Conservation (phyloP, 2,329 filamentous ascomycete genomes). For the Diaporthe australafricana region DNA sequence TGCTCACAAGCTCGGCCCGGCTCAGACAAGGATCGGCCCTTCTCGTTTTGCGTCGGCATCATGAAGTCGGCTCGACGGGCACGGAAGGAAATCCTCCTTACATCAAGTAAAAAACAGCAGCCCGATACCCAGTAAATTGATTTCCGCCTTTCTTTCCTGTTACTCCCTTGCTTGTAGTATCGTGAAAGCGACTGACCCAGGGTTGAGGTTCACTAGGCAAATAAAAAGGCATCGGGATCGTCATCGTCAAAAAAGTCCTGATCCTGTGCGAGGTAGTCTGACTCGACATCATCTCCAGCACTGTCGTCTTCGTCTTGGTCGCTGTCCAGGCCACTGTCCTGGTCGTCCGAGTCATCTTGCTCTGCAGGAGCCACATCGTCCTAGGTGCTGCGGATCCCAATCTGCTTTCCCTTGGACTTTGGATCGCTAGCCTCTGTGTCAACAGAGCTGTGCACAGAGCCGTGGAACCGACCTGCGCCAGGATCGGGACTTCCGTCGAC, state of each 20-base stretch:
- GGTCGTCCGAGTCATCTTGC: slow-evolving; percentile 23
- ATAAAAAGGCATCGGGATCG: no score
- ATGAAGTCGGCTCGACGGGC: no score
- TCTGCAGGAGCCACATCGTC: background rate
- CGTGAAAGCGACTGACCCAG: background rate
- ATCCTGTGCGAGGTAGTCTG: background rate
- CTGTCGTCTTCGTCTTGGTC: background rate
- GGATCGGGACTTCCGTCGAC: slow-evolving; percentile 50
- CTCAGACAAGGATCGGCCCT: no score
- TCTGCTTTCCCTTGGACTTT: slow-evolving; percentile 31
- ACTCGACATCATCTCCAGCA: background rate
- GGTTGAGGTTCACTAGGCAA: no score
- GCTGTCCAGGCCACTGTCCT: slow-evolving; percentile 22
- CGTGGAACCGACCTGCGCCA: slow-evolving; percentile 55
- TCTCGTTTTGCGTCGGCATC: no score
- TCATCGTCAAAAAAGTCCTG: background rate
- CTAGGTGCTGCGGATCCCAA: slow-evolving; percentile 21
- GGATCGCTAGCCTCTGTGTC: background rate
- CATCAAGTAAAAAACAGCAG: background rate
- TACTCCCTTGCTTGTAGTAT: background rate
- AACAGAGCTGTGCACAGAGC: slow-evolving; percentile 42
- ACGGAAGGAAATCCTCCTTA: background rate
- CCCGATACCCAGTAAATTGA: background rate
- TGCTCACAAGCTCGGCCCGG: no score
- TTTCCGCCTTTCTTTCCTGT: background rate